Conservation (phyloP, 2,329 filamentous ascomycete species). For the Helotiales sp. region DNA sequence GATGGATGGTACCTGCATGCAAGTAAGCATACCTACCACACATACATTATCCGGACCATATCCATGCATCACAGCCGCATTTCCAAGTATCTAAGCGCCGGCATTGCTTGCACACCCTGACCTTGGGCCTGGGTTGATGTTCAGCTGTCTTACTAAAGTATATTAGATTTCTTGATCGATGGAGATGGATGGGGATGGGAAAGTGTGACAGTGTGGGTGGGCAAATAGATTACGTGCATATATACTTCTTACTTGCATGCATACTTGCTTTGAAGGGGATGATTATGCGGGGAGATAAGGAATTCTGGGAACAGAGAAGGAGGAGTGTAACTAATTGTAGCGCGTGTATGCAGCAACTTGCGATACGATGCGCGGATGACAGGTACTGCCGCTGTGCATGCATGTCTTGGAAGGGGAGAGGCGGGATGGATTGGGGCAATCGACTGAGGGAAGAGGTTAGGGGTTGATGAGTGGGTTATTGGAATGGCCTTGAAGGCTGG, state of each 20-base stretch:
- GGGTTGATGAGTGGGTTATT: too few relatives aligned
- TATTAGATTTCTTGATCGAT: too few relatives aligned
- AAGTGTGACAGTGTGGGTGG: neutral
- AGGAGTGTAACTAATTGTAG: slow-evolving; percentile 1
- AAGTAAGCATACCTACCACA: neutral
- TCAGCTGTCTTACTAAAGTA: too few relatives aligned
- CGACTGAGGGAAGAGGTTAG: neutral
- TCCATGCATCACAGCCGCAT: neutral
- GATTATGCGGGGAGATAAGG: neutral
- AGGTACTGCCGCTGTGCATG: slow-evolving; percentile 6
- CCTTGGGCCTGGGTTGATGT: too few relatives aligned
- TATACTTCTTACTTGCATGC: neutral
- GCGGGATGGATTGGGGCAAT: neutral
- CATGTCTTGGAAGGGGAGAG: neutral
- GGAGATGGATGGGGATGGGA: neutral
- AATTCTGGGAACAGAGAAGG: too few relatives aligned
- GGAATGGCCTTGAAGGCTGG: too few relatives aligned
- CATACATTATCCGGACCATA: too few relatives aligned
- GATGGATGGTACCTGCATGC: neutral
- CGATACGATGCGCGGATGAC: neutral
- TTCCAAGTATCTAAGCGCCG: neutral
- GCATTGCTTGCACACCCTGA: neutral
- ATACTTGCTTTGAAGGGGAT: neutral
- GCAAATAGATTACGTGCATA: neutral
- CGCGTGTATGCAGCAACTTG: neutral